phyloP scores from a whole-genome alignment of 1,284 basidiomycete species.

The Heterobasidion irregulare region DNA sequence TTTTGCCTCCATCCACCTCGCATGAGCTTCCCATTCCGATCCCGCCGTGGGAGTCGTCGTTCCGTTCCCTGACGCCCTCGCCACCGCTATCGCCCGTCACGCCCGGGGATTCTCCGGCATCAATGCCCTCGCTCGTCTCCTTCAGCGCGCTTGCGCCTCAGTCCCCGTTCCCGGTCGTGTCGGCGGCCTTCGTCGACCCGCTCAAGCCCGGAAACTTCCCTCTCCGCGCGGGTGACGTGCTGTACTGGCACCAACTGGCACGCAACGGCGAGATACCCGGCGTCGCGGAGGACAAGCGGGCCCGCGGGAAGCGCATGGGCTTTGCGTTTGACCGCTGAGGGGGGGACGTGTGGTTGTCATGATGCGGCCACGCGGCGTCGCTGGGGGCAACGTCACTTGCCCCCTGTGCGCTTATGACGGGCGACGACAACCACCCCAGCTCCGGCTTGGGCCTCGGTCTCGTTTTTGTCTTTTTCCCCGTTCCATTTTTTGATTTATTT shows the following conservation, averaged over 20 bases:
- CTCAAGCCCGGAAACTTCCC: conserved; percentile 11
- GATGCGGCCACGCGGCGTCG: neutral
- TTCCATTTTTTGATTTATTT: no score
- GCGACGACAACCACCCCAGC: no score
- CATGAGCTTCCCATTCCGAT: neutral
- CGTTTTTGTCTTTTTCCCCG: no score
- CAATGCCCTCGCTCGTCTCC: neutral
- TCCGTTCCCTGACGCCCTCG: neutral
- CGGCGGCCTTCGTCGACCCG: conserved; percentile 5
- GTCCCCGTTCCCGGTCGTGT: conserved; percentile 9
- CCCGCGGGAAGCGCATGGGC: conserved; percentile 15
- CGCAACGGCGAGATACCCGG: conserved; percentile 68
- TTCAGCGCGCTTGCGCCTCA: conserved; percentile 1
- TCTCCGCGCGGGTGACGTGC: conserved; percentile 44
- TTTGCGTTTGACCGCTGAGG: conserved; percentile 8
- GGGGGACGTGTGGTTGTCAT: neutral
- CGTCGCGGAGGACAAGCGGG: conserved; percentile 50
- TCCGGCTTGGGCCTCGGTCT: no score
- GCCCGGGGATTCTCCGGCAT: neutral
- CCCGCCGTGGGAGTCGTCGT: neutral
- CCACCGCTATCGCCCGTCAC: neutral
- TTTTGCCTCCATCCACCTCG: conserved; percentile 13
- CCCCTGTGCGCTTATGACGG: no score
- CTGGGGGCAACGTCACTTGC: no score
- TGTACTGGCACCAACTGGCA: conserved; percentile 76